Conservation (phyloP, 768 basidiomycete species). For the Tulasnella sp. region DNA sequence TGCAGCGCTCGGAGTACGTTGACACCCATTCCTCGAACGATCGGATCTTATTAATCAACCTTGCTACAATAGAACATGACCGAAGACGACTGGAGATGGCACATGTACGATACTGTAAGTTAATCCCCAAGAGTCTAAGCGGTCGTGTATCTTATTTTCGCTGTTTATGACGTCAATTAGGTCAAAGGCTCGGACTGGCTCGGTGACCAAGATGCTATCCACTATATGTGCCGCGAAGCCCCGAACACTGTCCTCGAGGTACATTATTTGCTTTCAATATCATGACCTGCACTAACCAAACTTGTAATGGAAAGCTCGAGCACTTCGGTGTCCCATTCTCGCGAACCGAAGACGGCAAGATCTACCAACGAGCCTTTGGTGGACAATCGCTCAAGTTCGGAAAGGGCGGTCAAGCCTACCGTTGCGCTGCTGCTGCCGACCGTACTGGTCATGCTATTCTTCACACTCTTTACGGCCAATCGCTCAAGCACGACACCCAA, state of each 20-base stretch:
- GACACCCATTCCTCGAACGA: background rate
- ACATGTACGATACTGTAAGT: constrained; percentile 92
- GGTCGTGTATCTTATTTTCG: constrained; percentile 6
- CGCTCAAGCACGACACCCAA: constrained; percentile 97
- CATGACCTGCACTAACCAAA: constrained; percentile 7
- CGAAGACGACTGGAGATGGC: constrained; percentile 99
- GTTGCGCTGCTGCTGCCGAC: constrained; percentile 97
- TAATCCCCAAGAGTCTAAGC: background rate
- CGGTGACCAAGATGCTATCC: constrained; percentile 98
- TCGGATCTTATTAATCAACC: constrained; percentile 35
- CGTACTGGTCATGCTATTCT: constrained; percentile 97
- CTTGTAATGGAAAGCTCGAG: constrained; percentile 64
- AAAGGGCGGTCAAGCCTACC: constrained; percentile 98
- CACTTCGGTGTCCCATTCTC: constrained; percentile 99
- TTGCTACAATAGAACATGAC: constrained; percentile 78
- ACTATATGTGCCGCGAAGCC: constrained; percentile 99
- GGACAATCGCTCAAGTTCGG: constrained; percentile 96
- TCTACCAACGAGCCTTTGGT: constrained; percentile 98
- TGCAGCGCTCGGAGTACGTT: constrained; percentile 79
- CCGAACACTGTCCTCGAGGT: constrained; percentile 92
- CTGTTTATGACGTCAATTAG: constrained; percentile 39
- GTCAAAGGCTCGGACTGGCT: constrained; percentile 99
- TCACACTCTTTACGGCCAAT: constrained; percentile 98
- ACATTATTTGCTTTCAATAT: constrained; percentile 26
- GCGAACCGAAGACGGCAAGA: constrained; percentile 96